phyloP scores from a whole-genome alignment of 768 basidiomycete genomes.

The Saitozyma podzolica region DNA sequence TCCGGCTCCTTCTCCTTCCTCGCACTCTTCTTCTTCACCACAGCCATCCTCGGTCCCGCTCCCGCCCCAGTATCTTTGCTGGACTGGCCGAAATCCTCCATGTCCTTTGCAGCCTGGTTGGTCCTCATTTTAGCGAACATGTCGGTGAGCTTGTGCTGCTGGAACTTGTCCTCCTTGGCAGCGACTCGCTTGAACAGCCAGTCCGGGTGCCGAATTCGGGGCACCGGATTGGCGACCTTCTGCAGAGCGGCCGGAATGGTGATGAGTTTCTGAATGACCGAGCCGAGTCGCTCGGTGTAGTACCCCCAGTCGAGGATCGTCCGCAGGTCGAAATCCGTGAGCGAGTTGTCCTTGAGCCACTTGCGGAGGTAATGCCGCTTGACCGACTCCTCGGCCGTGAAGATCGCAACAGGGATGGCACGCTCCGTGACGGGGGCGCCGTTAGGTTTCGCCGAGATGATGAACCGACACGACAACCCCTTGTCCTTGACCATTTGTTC shows the following conservation, averaged over 20 bases:
- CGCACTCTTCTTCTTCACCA: slow-evolving; percentile 62
- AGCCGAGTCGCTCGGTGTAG: slow-evolving; percentile 95
- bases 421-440: slow-evolving; percentile 96
- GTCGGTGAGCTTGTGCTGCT: slow-evolving; percentile 95
- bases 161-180: slow-evolving; percentile 90
- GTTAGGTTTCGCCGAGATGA: slow-evolving; percentile 89
- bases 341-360: slow-evolving; percentile 92
- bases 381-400: slow-evolving; percentile 88
- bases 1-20: slow-evolving; percentile 55
- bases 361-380: slow-evolving; percentile 87
- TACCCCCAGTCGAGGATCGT: slow-evolving; percentile 97
- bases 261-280: slow-evolving; percentile 97
- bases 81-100: slow-evolving; percentile 61
- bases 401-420: slow-evolving; percentile 95
- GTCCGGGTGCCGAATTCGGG: slow-evolving; percentile 92
- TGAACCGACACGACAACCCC: slow-evolving; percentile 96
- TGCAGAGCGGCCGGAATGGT: slow-evolving; percentile 99
- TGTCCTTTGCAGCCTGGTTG: slow-evolving; percentile 55
- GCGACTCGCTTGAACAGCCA: slow-evolving; percentile 92
- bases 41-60: slow-evolving; percentile 18
- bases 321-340: slow-evolving; percentile 84
- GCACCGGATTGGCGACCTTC: slow-evolving; percentile 93
- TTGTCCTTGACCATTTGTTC: slow-evolving; percentile 99
- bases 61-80: slow-evolving; percentile 9
- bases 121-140: slow-evolving; percentile 66